A percentile compares a stretch with the other conserved stretches of the same genome.
These are phyloP conservation scores for Westerdykella sp. DNA, from an alignment of 2,329 filamentous ascomycete species.

Conservation along the genomic window DNA sequence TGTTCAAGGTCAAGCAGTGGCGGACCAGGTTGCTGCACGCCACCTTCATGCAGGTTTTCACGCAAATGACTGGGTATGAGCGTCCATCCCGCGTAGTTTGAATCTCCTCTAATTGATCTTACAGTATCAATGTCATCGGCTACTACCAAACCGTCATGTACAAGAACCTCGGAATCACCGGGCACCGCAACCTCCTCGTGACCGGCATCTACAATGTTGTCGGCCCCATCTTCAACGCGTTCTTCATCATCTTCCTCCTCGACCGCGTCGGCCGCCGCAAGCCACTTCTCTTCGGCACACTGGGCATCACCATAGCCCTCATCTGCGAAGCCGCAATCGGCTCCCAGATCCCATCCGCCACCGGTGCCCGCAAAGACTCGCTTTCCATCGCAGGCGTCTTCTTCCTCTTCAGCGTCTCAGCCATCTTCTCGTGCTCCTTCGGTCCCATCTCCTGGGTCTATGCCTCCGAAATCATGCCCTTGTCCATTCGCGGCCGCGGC, in stretches of 20 bases:
- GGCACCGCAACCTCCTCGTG: constrained; percentile 49
- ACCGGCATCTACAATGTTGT: constrained; percentile 57
- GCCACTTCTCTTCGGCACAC: constrained; percentile 50
- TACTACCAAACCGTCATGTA: constrained; percentile 60
- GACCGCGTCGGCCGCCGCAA: constrained; percentile 48
- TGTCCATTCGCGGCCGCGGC: constrained; percentile 57
- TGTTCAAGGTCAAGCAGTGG: constrained; percentile 55
- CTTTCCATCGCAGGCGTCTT: constrained; percentile 57
- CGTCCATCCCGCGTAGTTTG: not conserved
- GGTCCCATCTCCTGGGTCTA: constrained; percentile 53
- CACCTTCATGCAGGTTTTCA: constrained; percentile 58
- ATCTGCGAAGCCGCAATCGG: constrained; percentile 55
- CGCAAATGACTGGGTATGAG: constrained; percentile 53
- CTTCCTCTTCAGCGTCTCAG: constrained; percentile 53
- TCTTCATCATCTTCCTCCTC: constrained; percentile 55
- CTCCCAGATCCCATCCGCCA: constrained; percentile 25
- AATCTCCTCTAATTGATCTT: constrained; percentile 4
- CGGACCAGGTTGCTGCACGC: constrained; percentile 58
- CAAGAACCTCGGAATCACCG: constrained; percentile 51
- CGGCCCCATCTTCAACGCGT: constrained; percentile 51
- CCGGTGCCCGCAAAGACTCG: constrained; percentile 30
- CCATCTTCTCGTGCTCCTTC: constrained; percentile 31
- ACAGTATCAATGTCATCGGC: constrained; percentile 51
- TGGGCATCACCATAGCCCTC: constrained; percentile 52
- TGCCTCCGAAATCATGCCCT: constrained; percentile 57